Conservation (phyloP, 352 stramenopile species). For the Globisporangium solare region DNA sequence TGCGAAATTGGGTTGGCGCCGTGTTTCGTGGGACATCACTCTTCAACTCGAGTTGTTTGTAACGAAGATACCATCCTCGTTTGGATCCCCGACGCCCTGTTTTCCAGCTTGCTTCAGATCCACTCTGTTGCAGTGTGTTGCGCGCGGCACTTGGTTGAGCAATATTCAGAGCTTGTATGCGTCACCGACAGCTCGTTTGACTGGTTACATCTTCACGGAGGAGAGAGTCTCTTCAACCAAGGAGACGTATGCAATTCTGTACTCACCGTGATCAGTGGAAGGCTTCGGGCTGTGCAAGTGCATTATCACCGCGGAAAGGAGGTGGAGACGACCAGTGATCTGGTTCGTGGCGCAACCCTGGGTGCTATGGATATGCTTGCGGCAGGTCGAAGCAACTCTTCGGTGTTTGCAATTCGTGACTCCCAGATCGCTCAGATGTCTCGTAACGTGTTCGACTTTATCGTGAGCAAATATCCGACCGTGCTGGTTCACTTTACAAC, state of each 20-base stretch:
- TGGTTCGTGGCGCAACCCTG: slow-evolving; percentile 75
- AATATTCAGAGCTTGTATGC: slow-evolving; percentile 71
- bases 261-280: slow-evolving; percentile 76
- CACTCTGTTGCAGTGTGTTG: slow-evolving; percentile 46
- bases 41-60: slow-evolving; percentile 41
- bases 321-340: slow-evolving; percentile 72
- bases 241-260: slow-evolving; percentile 77
- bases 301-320: slow-evolving; percentile 53
- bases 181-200: slow-evolving; percentile 78
- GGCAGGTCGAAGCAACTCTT: slow-evolving; percentile 64
- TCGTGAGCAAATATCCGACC: slow-evolving; percentile 58
- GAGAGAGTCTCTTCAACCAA: slow-evolving; percentile 72
- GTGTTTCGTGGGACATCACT: slow-evolving; percentile 59
- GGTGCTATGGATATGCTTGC: slow-evolving; percentile 83
- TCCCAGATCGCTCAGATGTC: slow-evolving; percentile 88
- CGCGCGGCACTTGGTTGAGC: slow-evolving; percentile 56
- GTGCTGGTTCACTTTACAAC: slow-evolving; percentile 83
- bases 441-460: slow-evolving; percentile 80
- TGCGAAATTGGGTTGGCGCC: slow-evolving; percentile 64
- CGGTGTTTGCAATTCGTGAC: slow-evolving; percentile 82
- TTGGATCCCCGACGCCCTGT: slow-evolving; percentile 49
- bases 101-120: slow-evolving; percentile 53
- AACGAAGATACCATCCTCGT: slow-evolving; percentile 40
- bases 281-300: slow-evolving; percentile 69
- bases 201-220: slow-evolving; percentile 79